phyloP scores from a whole-genome alignment of 31 red algal genomes.

The Odonthalia washingtoniensis region DNA sequence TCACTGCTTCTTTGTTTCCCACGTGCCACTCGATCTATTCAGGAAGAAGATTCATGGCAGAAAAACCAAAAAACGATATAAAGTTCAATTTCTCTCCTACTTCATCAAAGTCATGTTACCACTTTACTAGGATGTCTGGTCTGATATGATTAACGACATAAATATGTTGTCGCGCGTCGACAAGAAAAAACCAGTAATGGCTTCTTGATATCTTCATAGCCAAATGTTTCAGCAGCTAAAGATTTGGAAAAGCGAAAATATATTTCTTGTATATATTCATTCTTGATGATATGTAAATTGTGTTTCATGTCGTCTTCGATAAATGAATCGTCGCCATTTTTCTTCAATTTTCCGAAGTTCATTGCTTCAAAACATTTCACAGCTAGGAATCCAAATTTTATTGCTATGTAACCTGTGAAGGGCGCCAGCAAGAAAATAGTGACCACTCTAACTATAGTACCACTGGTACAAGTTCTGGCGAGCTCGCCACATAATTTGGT shows the following conservation, averaged over 20 bases:
- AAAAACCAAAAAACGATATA: no score
- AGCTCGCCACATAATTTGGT: constrained; percentile 76
- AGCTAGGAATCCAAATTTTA: constrained; percentile 83
- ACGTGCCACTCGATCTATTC: no score
- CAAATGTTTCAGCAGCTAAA: no score
- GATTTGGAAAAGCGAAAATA: constrained; percentile 81
- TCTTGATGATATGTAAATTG: constrained; percentile 96
- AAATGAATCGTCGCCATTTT: constrained; percentile 74
- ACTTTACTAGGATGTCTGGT: no score
- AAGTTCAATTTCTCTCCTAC: no score
- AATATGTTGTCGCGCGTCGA: constrained; percentile 88
- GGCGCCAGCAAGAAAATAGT: constrained; percentile 89
- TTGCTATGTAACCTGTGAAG: constrained; percentile 69
- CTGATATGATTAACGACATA: no score
- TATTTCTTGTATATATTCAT: constrained; percentile 93
- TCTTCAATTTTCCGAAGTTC: constrained; percentile 71
- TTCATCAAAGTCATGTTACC: no score
- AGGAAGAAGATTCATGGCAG: no score
- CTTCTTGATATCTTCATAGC: no score
- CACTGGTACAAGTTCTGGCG: no score
- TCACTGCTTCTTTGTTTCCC: no score
- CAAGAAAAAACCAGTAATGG: no score
- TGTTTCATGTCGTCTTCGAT: constrained; percentile 55
- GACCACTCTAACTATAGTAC: constrained; percentile 59
- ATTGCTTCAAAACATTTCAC: constrained; percentile 85